Evolutionary conservation across 1,284 basidiomycete genomes (phyloP), one percentile per base, ranked within the genome.

Genomic region (Gymnopus androsaceus): DNA sequence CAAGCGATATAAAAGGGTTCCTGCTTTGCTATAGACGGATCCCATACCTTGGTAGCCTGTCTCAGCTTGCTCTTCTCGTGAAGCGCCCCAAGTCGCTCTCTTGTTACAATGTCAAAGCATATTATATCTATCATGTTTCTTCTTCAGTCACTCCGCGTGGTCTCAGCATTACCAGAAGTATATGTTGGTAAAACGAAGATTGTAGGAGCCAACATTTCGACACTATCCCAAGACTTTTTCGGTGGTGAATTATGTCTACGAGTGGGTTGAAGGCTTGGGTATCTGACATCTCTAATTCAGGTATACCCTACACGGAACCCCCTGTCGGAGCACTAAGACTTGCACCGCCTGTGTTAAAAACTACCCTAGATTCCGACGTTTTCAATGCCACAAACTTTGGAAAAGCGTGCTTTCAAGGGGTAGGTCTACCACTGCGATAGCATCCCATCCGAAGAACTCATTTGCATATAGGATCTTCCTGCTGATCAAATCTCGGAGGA

Each of bases 401-500:
- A 34, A 34, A 17, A 21, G 31, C 55, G 11, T 57, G 55, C 23
- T 31, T 57, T 34, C 55, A 57, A 21, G 25, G 40, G 14, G 33
- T 36, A 15, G 14, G 42, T 23, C 23, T 40, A n/a, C n/a, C n/a
- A n/a, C n/a, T n/a, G n/a, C n/a, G n/a, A n/a, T n/a, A n/a, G n/a
- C n/a, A n/a, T n/a, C n/a, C 4, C 15, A 21, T 7, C 7, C 19
- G 38, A 36, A 27, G 15, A 23, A 37, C n/a, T 19, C 12, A 5
- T 15, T 25, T 46, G 27, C 27, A 27, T 28, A 7, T 36, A 52
- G 50, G 17, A 17, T 9, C 28, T 53, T 45, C 14, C 42, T 23
- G 31, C 27, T 21, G 30, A 33, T 23, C 21, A 33, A 42, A 31
- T 57, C 9, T 57, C 56, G 17, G 56, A 57, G 25, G 51, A 57